Evolutionary conservation across 768 basidiomycete species (phyloP).

Genomic region (Psilocybe sp.): DNA sequence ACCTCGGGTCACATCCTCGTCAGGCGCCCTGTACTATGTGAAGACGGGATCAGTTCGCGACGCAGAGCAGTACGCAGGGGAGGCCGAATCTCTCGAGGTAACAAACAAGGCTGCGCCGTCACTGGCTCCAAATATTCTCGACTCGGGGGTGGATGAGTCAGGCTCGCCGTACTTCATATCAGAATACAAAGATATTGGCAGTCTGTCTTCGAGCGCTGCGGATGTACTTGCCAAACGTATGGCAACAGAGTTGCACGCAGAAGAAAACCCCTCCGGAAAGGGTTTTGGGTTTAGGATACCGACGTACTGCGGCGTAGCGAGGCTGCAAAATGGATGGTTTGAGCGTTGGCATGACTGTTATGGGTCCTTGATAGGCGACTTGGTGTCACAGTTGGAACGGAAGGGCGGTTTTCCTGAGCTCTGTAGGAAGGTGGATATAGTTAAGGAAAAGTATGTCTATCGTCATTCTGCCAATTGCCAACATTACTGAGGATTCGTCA

Average conservation of each 20-base stretch:
- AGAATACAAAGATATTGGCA: slow-evolving; percentile 62
- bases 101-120: slow-evolving; percentile 67
- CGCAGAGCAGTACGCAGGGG: slow-evolving; percentile 64
- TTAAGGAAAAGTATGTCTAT: slow-evolving; percentile 30
- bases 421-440: slow-evolving; percentile 47
- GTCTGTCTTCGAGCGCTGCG: slow-evolving; percentile 45
- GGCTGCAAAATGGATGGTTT: slow-evolving; percentile 71
- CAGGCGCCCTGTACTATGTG: slow-evolving; percentile 56
- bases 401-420: slow-evolving; percentile 42
- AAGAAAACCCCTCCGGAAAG: slow-evolving; percentile 44
- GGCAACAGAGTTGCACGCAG: slow-evolving; percentile 63
- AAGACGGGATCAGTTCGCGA: slow-evolving; percentile 55
- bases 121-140: slow-evolving; percentile 56
- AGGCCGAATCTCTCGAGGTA: slow-evolving; percentile 64
- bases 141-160: slow-evolving; percentile 37
- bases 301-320: slow-evolving; percentile 75
- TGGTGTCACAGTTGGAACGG: slow-evolving; percentile 44
- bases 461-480: not conserved
- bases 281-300: slow-evolving; percentile 68
- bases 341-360: slow-evolving; percentile 71
- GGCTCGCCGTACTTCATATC: slow-evolving; percentile 67
- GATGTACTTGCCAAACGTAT: slow-evolving; percentile 54
- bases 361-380: slow-evolving; percentile 54
- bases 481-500: slow-evolving; percentile 19
- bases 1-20: slow-evolving; percentile 54